Evolutionary conservation across 2,329 filamentous ascomycete genomes (phyloP).

Genomic region (Gaeumannomyces tritici): DNA sequence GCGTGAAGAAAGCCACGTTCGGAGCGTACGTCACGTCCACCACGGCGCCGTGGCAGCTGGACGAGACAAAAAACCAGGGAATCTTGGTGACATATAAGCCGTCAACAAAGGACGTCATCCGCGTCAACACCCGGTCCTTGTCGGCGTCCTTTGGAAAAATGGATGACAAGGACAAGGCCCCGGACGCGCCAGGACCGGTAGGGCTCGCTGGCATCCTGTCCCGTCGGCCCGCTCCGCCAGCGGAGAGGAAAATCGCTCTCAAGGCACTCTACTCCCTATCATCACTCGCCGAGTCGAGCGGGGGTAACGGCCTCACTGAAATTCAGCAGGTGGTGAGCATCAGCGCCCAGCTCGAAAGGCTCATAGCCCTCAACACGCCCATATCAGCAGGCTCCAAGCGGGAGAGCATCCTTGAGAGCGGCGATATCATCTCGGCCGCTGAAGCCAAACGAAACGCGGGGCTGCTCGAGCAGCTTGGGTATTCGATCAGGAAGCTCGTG

Average conservation of each 20-base stretch:
- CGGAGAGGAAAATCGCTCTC: constrained; percentile 37
- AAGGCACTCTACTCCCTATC: constrained; percentile 46
- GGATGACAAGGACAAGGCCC: constrained; percentile 4
- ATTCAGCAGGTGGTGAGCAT: constrained; percentile 51
- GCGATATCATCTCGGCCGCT: constrained; percentile 71
- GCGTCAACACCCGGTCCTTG: constrained; percentile 80
- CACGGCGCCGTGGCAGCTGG: constrained; percentile 64
- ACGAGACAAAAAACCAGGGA: constrained; percentile 74
- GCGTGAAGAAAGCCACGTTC: constrained; percentile 62
- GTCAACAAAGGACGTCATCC: constrained; percentile 58
- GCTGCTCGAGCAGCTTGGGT: constrained; percentile 75
- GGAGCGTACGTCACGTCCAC: constrained; percentile 90
- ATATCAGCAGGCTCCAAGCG: constrained; percentile 26
- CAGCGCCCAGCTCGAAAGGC: constrained; percentile 65
- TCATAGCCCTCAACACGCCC: constrained; percentile 42
- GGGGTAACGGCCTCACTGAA: constrained; percentile 32
- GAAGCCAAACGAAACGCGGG: constrained; percentile 85
- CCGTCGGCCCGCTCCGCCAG: constrained; percentile 20
- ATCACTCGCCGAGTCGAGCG: constrained; percentile 36
- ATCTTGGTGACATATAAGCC: constrained; percentile 71
- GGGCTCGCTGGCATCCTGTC: constrained; percentile 31
- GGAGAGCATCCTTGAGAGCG: constrained; percentile 41
- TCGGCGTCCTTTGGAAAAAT: constrained; percentile 36
- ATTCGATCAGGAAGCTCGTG: constrained; percentile 87
- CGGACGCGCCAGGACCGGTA: constrained; percentile 9